A percentile compares a stretch with the other conserved stretches of the same genome.
These are phyloP conservation scores for Gaertneriomyces sp. DNA, from an alignment of 192 early-diverging fungal species.

Conservation along the genomic window DNA sequence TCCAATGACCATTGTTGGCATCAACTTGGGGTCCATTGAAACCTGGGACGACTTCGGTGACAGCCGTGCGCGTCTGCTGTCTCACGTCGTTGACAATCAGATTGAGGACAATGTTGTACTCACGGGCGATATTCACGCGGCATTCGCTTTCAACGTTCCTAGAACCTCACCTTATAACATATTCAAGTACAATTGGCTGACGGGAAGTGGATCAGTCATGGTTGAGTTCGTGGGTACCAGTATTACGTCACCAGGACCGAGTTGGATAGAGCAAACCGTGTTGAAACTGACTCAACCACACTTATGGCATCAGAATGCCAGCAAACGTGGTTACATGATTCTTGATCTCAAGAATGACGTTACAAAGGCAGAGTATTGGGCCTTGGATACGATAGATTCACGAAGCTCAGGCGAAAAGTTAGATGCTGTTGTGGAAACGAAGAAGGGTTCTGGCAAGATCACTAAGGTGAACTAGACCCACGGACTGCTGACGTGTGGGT, in stretches of 20 bases:
- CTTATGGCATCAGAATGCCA: constrained; percentile 20
- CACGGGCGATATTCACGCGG: constrained; percentile 41
- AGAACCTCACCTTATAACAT: constrained; percentile 13
- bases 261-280: constrained; percentile 6
- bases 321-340: constrained; percentile 33
- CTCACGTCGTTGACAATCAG: constrained; percentile 10
- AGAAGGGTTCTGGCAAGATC: constrained; percentile 19
- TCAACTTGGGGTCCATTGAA: constrained; percentile 7
- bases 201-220: constrained; percentile 25
- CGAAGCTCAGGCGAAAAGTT: background rate
- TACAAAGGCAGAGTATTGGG: constrained; percentile 26
- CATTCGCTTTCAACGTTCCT: constrained; percentile 35
- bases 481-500: too few species aligned
- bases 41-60: constrained; percentile 42
- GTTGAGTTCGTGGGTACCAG: constrained; percentile 38
- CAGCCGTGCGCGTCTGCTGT: constrained; percentile 26
- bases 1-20: constrained; percentile 21
- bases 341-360: constrained; percentile 22
- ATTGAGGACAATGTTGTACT: constrained; percentile 37
- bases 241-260: constrained; percentile 25
- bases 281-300: constrained; percentile 25
- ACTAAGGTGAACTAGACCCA: background rate
- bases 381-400: constrained; percentile 9
- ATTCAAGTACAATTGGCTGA: constrained; percentile 19
- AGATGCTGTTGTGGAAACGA: constrained; percentile 28